Conservation (phyloP, 1,284 basidiomycete genomes). For the Vanrija sp. region DNA sequence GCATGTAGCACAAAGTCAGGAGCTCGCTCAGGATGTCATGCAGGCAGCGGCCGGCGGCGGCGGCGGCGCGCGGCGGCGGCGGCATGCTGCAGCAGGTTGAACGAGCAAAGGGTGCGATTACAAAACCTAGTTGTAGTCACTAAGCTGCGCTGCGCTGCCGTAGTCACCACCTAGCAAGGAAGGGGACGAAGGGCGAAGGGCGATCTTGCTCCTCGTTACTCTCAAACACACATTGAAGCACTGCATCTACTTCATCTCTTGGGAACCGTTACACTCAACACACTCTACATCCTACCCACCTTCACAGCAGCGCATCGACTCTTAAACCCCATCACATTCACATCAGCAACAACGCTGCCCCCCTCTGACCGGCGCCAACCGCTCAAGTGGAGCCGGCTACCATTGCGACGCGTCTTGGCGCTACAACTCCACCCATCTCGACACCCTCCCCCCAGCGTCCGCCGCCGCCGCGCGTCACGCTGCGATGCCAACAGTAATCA, state of each 20-base stretch:
- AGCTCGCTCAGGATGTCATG: too few species aligned
- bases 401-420: not conserved
- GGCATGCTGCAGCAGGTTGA: too few species aligned
- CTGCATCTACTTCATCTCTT: too few species aligned
- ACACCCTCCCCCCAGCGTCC: not conserved
- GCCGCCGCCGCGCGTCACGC: not conserved
- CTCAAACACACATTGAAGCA: too few species aligned
- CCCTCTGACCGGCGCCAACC: not conserved
- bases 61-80: too few species aligned
- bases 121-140: not conserved
- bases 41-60: too few species aligned
- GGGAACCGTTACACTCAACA: not conserved
- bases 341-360: not conserved
- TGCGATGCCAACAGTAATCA: conserved; percentile 26
- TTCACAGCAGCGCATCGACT: not conserved
- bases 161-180: too few species aligned
- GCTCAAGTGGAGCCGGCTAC: not conserved
- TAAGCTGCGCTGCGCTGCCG: too few species aligned
- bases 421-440: conserved; percentile 2
- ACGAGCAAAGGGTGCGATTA: too few species aligned
- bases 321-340: not conserved
- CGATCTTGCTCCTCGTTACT: too few species aligned
- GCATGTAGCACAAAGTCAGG: too few species aligned
- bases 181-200: too few species aligned
- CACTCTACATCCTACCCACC: not conserved